Percentiles rank a stretch among this genome's conserved stretches.
Evolutionary conservation across 139 green algal species (phyloP).

Genomic region (Microglena sp.): DNA sequence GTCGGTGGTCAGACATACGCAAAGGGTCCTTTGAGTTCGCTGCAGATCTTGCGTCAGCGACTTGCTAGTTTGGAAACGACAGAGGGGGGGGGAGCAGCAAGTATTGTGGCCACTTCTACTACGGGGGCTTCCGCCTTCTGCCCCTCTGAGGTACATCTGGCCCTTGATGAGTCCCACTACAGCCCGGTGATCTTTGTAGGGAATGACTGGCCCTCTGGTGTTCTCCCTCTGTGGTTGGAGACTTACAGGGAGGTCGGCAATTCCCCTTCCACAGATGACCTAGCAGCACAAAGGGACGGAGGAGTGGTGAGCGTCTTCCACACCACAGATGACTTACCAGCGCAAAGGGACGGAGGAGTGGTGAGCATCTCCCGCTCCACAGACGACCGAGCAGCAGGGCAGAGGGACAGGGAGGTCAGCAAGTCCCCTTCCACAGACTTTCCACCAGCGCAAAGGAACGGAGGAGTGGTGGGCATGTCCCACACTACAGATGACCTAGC

Average conservation of each 20-base stretch:
- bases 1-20: background rate
- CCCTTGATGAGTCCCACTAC: background rate
- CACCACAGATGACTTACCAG: too few species aligned
- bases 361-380: too few species aligned
- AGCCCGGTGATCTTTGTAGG: slow-evolving; percentile 33
- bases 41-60: background rate
- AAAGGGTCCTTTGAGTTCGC: background rate
- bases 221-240: slow-evolving; percentile 47
- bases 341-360: too few species aligned
- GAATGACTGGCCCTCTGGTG: slow-evolving; percentile 51
- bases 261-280: slow-evolving; percentile 1
- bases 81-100: background rate
- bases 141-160: background rate
- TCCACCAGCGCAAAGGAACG: too few species aligned
- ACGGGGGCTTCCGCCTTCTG: background rate
- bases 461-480: too few species aligned
- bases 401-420: too few species aligned
- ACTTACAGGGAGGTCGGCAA: slow-evolving; percentile 24
- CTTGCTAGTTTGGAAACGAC: background rate
- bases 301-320: background rate
- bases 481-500: too few species aligned
- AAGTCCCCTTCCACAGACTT: too few species aligned
- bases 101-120: background rate
- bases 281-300: background rate
- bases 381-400: too few species aligned